Evolutionary conservation across 2,329 filamentous ascomycete genomes (phyloP), one percentile per base, ranked within the genome.

Genomic region (Dactylellina sp.): DNA sequence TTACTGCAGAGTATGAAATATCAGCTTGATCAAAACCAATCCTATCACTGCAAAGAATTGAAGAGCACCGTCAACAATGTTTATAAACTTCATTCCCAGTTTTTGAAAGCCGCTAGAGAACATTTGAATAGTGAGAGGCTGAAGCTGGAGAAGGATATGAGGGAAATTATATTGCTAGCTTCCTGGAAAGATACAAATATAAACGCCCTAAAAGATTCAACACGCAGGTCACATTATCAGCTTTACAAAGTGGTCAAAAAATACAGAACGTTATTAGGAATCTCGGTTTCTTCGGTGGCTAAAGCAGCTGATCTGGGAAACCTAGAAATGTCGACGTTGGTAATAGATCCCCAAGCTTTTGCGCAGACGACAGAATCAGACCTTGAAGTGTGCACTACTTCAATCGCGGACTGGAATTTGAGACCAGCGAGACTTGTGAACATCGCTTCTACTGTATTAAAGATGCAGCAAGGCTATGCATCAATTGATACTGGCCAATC

Each of bases 131-230:
- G 55, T 47, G 91, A 89, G n/a, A 88, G 92, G 63, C 83, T 85
- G 5, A 84, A 86, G 0, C 85, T 98, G n/a, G 94, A 98, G 80
- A 97, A 93, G 81, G 89, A 92, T 66, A 92, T 98, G 86, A 94
- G 91, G 80, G 91, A 98, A 77, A 89, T 97, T n/a, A 86, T 99
- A 14, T 88, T 96, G 59, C 84, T 99, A 78, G 93, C 93, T 6
- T 97, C 93, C 81, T 99, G 96, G 96, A 97, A 96, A 80, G 95
- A 99, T 78, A 97, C 92, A 20, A 99, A 98, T 79, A 96, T 99
- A 75, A 89, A 90, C 52, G 91, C 92, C 0, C 83, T 99, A 14
- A 88, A 89, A 76, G 93, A 97, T 79, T 98, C 94, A 81, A 93
- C 95, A 0, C 89, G 90, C 78, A 90, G 89, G 72, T 97, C 93